Conservation (phyloP, 164 flowering plant genomes). For the Echeveria elegans region DNA sequence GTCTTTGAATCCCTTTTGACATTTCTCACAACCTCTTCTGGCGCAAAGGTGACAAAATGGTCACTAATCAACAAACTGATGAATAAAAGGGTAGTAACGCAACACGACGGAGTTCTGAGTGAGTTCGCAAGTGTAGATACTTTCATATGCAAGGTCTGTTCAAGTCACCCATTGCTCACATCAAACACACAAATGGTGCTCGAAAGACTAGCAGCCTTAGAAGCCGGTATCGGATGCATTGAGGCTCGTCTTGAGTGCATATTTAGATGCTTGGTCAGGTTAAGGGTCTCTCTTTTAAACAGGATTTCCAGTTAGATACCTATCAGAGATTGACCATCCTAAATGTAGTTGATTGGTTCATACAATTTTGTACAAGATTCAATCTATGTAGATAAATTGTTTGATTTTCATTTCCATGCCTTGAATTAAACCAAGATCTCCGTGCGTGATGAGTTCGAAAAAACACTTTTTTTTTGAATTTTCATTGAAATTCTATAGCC, state of each 20-base stretch:
- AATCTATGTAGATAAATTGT: neutral
- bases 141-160: conserved; percentile 3
- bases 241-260: conserved; percentile 30
- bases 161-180: neutral
- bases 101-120: conserved; percentile 9
- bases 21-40: conserved; percentile 19
- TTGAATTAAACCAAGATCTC: neutral
- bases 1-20: conserved; percentile 26
- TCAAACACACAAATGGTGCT: conserved; percentile 14
- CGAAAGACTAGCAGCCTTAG: conserved; percentile 22
- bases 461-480: too few species aligned
- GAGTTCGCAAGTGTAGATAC: conserved; percentile 17
- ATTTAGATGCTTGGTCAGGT: conserved; percentile 27
- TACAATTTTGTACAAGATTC: neutral
- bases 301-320: conserved; percentile 3
- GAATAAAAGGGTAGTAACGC: conserved; percentile 11
- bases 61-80: conserved; percentile 21
- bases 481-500: too few species aligned
- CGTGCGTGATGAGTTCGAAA: too few species aligned
- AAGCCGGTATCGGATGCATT: conserved; percentile 16
- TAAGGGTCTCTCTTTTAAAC: conserved; percentile 35
- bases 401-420: neutral
- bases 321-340: neutral
- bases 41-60: conserved; percentile 22
- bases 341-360: neutral